Evolutionary conservation across 768 basidiomycete species (phyloP), one percentile per base, ranked within the genome.

Genomic region (Phanerochaete carnosa): DNA sequence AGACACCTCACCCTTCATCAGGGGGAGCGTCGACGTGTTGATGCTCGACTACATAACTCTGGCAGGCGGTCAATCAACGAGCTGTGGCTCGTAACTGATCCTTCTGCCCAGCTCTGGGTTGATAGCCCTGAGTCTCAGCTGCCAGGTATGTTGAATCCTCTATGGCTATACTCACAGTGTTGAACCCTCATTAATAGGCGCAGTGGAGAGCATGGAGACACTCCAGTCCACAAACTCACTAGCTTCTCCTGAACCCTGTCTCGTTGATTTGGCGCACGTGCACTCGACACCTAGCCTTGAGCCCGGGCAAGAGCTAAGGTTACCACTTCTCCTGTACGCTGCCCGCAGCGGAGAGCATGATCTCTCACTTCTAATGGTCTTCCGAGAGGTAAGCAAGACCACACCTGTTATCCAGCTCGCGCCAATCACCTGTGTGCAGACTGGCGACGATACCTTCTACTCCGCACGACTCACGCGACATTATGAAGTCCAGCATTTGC

Each of bases 31-130:
- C 82, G 78, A 63, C 62, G 74, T 6, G 75, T 85, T 70, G 74
- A 69, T 30, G 58, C 95, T 25, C 81, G 78, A 76, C 70, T 96
- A 46, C 80, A 76, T 25, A 97, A 96, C 69, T 71, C 76, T 7
- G 94, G 95, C 0, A 75, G 74, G 11, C 77, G 75, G 32, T 71
- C 78, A 16, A 80, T 95, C 26, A 73, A 73, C 12, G 90, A 93
- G 61, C 65, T 93, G n/a, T 90, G 90, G 89, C 70, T 89, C 62
- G 75, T 93, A 2, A 65, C 79, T 50, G 86, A 81, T 29, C 69
- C 77, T 23, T 82, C 83, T 19, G 88, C 90, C 66, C 86, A 83
- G 63, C 67, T 90, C n/a, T 87, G 84, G 83, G 57, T 87, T 1
- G 71, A 73, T 30, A 52, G 64, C 22, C 13, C 39, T 37, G 55